phyloP scores from a whole-genome alignment of 1,284 basidiomycete species.

The Leccinum variabile region DNA sequence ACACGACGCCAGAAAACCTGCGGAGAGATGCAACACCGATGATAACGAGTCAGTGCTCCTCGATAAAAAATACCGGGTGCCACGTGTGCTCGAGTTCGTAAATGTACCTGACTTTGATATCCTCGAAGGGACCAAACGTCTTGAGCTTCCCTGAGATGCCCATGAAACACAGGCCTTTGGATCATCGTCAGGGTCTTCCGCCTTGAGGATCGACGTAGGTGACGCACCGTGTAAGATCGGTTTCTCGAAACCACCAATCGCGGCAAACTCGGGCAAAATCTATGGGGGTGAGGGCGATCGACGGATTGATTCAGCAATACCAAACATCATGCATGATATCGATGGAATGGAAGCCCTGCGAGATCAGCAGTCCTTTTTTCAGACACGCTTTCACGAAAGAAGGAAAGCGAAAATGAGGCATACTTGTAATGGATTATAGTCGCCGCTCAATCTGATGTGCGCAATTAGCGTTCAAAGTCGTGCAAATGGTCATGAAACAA shows the following conservation, averaged over 20 bases:
- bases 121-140: slow-evolving; percentile 82
- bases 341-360: not conserved
- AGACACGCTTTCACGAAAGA: slow-evolving; percentile 6
- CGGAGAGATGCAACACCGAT: not conserved
- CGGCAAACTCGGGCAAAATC: slow-evolving; percentile 93
- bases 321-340: not conserved
- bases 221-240: slow-evolving; percentile 74
- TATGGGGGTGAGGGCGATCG: slow-evolving; percentile 30
- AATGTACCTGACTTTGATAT: slow-evolving; percentile 92
- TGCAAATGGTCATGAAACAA: slow-evolving; percentile 1
- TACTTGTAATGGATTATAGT: slow-evolving; percentile 90
- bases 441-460: slow-evolving; percentile 72
- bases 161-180: slow-evolving; percentile 81
- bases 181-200: not conserved
- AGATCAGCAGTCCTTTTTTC: not conserved
- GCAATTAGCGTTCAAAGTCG: not conserved
- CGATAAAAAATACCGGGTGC: not conserved
- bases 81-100: not conserved
- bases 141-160: slow-evolving; percentile 93
- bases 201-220: not conserved
- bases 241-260: slow-evolving; percentile 91
- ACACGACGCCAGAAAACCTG: slow-evolving; percentile 88
- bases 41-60: slow-evolving; percentile 7
- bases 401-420: slow-evolving; percentile 19
- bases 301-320: slow-evolving; percentile 19